Evolutionary conservation across 169 alveolate genomes (phyloP), one percentile per base, ranked within the genome.

Genomic region (Plasmodium gallinaceum): DNA sequence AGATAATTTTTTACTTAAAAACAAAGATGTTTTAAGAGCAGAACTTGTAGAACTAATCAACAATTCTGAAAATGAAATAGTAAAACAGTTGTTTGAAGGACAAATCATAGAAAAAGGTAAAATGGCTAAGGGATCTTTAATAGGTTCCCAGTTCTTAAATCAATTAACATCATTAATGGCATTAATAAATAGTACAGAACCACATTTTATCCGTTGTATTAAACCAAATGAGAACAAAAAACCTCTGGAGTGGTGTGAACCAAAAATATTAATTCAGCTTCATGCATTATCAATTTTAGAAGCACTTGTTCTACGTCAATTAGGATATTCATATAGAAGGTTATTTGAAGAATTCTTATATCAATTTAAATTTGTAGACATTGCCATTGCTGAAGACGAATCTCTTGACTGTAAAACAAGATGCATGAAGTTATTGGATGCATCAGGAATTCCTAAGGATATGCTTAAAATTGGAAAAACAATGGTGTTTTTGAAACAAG

Each of bases 231-330:
- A 96, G 66, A 71, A 95, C 32, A 96, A 96, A 92, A 90, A 95
- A 78, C 97, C 98, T 18, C 80, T 96, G 52, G 97, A 96, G 24
- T 96, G 97, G 98, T 95, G 94, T 51, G 92, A 94, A 66, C 96
- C 98, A 37, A 96, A 96, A 73, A 97, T 96, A 43, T 88, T 96
- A 14, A 94, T 96, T 43, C 98, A 96, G 87, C 93, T 96, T 18
- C 97, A 96, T 75, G 98, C 98, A n/a, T 94, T 96, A n/a, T 96
- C 98, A 51, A 95, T 96, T 57, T 92, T 96, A 32, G 98, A 96
- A 68, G 98, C 98, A n/a, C 93, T 96, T 16, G 97, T 95, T 75
- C 94, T 96, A 22, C 72, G 98, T 22, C 95, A 96, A 74, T 91
- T 96, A 51, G 98, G 98, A 24, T 96, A 92, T 72, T 96, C 98